These are phyloP conservation scores for Hamigera avellanea DNA, from an alignment of 495 filamentous ascomycete species.

Conservation along the genomic window DNA sequence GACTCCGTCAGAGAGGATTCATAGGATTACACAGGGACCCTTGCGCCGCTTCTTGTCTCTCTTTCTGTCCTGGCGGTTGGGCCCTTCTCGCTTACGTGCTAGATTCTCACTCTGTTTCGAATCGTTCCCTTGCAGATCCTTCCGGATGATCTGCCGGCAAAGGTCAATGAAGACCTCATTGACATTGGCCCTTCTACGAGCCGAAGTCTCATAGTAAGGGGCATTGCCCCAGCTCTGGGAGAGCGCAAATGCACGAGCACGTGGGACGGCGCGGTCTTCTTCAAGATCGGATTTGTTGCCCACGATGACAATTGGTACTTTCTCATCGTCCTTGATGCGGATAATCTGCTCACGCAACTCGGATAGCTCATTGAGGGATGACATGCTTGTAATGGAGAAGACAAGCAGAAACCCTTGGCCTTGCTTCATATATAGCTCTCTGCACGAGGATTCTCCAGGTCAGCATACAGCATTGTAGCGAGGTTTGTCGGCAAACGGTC, in stretches of 20 bases:
- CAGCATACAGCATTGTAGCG: too few relatives aligned
- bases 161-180: constrained; percentile 93
- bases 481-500: too few relatives aligned
- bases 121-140: constrained; percentile 41
- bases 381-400: constrained; percentile 87
- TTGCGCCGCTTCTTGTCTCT: constrained; percentile 20
- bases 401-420: constrained; percentile 96
- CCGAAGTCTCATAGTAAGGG: constrained; percentile 92
- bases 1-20: constrained; percentile 5
- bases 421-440: constrained; percentile 94
- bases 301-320: constrained; percentile 87
- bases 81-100: constrained; percentile 25
- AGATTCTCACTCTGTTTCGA: constrained; percentile 29
- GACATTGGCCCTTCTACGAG: constrained; percentile 75
- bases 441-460: too few relatives aligned
- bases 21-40: constrained; percentile 34
- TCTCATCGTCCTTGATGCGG: constrained; percentile 90
- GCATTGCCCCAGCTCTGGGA: constrained; percentile 81
- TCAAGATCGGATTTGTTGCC: constrained; percentile 96
- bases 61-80: constrained; percentile 21
- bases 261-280: constrained; percentile 76
- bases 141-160: constrained; percentile 81
- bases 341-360: constrained; percentile 92
- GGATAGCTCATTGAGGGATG: constrained; percentile 74
- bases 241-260: constrained; percentile 73